Evolutionary conservation across 768 basidiomycete species (phyloP).

Genomic region (Calocybe indica): DNA sequence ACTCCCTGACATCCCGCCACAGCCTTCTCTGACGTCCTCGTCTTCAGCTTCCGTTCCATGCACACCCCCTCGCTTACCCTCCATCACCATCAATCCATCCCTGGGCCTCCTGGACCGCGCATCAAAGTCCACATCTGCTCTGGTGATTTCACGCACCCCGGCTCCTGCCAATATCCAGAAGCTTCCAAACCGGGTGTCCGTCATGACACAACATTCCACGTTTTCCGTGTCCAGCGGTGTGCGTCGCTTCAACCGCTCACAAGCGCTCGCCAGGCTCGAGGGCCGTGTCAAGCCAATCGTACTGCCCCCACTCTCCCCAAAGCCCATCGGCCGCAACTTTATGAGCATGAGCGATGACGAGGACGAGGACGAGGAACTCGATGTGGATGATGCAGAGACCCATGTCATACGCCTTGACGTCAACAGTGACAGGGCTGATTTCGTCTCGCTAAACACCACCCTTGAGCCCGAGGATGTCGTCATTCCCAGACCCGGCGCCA

Average conservation of each 20-base stretch:
- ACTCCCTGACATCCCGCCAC: slow-evolving; percentile 38
- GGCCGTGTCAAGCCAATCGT: slow-evolving; percentile 31
- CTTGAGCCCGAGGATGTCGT: slow-evolving; percentile 34
- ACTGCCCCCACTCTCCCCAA: slow-evolving; percentile 8
- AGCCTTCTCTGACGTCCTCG: slow-evolving; percentile 1
- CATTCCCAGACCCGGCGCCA: slow-evolving; percentile 15
- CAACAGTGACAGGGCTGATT: no score
- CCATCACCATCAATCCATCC: slow-evolving; percentile 19
- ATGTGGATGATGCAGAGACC: slow-evolving; percentile 20
- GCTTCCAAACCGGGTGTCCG: slow-evolving; percentile 13
- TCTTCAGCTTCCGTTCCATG: slow-evolving; percentile 12
- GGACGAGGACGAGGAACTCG: slow-evolving; percentile 24
- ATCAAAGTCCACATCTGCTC: slow-evolving; percentile 10
- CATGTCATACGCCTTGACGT: background rate
- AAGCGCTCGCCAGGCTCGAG: slow-evolving; percentile 61
- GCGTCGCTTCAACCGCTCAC: slow-evolving; percentile 43
- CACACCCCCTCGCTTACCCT: slow-evolving; percentile 25
- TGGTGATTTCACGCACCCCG: slow-evolving; percentile 16
- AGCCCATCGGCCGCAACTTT: slow-evolving; percentile 37
- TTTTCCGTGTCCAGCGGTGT: slow-evolving; percentile 41
- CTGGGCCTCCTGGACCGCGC: slow-evolving; percentile 17
- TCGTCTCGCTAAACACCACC: slow-evolving; percentile 10
- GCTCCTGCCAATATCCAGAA: slow-evolving; percentile 11
- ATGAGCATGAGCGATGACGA: slow-evolving; percentile 69
- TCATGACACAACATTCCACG: background rate